These are phyloP conservation scores for Kurtzmaniella quercitrusa DNA, from an alignment of 1,139 yeast genomes.

Conservation along the genomic window DNA sequence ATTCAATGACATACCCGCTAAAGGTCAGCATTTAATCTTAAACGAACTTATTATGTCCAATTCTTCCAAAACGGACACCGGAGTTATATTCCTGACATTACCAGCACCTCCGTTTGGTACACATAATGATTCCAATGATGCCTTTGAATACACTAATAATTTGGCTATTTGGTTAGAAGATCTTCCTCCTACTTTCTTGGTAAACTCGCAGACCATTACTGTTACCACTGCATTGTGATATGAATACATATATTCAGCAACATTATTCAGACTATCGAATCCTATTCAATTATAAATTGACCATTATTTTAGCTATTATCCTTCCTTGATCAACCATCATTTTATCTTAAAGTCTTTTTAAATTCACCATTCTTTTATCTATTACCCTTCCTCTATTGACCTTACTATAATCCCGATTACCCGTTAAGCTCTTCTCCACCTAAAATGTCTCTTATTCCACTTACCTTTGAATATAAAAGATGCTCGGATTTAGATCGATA, in stretches of 20 bases:
- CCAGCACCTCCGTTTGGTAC: slow-evolving; percentile 88
- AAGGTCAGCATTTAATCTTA: slow-evolving; percentile 83
- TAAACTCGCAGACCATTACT: slow-evolving; percentile 91
- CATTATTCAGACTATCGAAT: background rate
- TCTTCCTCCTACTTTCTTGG: slow-evolving; percentile 73
- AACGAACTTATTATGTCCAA: slow-evolving; percentile 75
- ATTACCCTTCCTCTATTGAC: too few relatives aligned
- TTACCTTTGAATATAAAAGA: too few relatives aligned
- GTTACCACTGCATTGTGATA: slow-evolving; percentile 74
- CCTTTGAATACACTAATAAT: slow-evolving; percentile 71
- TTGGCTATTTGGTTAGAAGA: slow-evolving; percentile 77
- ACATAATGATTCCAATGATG: slow-evolving; percentile 61
- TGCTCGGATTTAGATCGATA: too few relatives aligned
- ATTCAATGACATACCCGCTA: slow-evolving; percentile 84
- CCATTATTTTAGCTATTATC: too few relatives aligned
- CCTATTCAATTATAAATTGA: too few relatives aligned
- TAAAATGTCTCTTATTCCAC: too few relatives aligned
- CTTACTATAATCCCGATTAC: too few relatives aligned
- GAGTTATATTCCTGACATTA: slow-evolving; percentile 77
- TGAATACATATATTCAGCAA: background rate
- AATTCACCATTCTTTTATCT: too few relatives aligned
- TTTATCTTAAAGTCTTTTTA: too few relatives aligned
- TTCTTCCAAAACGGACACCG: slow-evolving; percentile 56
- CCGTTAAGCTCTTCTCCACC: too few relatives aligned
- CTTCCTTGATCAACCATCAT: too few relatives aligned